phyloP scores from a whole-genome alignment of 805 yeast species.

The Yamadazyma phyllophila region DNA sequence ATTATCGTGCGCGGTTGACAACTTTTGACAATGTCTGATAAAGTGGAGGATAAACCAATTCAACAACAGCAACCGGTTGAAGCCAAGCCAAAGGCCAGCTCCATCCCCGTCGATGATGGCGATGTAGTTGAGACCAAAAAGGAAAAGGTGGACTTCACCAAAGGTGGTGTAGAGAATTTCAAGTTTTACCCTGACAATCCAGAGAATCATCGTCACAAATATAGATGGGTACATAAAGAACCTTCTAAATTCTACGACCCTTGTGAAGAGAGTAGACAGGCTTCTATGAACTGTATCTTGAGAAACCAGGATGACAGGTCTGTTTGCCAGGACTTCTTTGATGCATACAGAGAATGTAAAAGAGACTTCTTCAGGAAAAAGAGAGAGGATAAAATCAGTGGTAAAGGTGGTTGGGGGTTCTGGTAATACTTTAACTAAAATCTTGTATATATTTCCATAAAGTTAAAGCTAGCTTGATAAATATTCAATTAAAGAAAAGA shows the following conservation, averaged over 20 bases:
- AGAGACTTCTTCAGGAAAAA: conserved; percentile 46
- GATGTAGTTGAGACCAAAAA: conserved; percentile 34
- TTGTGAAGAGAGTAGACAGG: conserved; percentile 82
- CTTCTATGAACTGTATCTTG: conserved; percentile 83
- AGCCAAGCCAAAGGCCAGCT: background rate
- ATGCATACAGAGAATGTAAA: conserved; percentile 90
- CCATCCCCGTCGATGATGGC: background rate
- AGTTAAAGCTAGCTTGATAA: too few species aligned
- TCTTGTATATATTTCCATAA: background rate
- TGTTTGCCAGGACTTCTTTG: conserved; percentile 76
- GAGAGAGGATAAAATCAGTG: conserved; percentile 34
- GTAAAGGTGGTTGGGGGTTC: conserved; percentile 44
- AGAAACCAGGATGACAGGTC: conserved; percentile 64
- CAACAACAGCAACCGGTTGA: background rate
- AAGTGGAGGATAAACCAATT: background rate
- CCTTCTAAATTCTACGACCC: conserved; percentile 90
- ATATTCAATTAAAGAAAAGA: conserved; percentile 1
- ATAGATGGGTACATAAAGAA: conserved; percentile 68
- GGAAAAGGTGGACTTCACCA: conserved; percentile 51
- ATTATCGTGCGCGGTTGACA: conserved; percentile 1
- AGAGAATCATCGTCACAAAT: conserved; percentile 63
- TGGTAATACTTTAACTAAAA: conserved; percentile 21
- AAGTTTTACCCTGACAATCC: conserved; percentile 90
- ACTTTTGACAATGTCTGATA: background rate
- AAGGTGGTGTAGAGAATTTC: conserved; percentile 46